Conservation (phyloP, 106 monocot species). For the Posidonia australis region DNA sequence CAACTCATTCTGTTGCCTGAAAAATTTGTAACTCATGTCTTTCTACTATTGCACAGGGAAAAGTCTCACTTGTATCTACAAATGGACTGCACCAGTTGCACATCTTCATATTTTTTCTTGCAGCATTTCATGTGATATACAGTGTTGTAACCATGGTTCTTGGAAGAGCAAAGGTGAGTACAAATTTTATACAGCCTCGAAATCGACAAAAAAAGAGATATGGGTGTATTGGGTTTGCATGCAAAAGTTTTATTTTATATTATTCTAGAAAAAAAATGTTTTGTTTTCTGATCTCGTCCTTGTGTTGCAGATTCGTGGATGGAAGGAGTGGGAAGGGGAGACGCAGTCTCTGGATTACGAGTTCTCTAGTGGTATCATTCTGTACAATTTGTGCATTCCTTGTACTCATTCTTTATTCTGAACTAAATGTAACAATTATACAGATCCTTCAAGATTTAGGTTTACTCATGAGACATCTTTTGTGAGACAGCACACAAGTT, state of each 20-base stretch:
- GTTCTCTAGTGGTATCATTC: slow-evolving; percentile 14
- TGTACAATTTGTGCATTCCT: not conserved
- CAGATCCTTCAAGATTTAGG: slow-evolving; percentile 30
- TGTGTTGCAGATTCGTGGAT: slow-evolving; percentile 17
- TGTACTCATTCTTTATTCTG: not conserved
- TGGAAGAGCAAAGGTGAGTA: slow-evolving; percentile 15
- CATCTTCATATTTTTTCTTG: slow-evolving; percentile 23
- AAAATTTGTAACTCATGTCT: not conserved
- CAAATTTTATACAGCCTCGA: not conserved
- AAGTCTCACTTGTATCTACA: slow-evolving; percentile 14
- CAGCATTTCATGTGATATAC: slow-evolving; percentile 17
- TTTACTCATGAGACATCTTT: slow-evolving; percentile 28
- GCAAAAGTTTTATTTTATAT: not conserved
- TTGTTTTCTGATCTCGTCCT: not conserved
- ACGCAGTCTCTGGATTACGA: slow-evolving; percentile 16
- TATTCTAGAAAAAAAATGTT: not conserved
- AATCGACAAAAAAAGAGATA: not conserved
- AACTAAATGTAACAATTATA: not conserved
- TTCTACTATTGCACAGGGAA: slow-evolving; percentile 1
- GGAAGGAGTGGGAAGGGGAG: slow-evolving; percentile 29
- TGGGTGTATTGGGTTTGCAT: not conserved
- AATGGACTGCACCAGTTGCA: slow-evolving; percentile 20
- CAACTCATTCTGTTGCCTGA: not conserved
- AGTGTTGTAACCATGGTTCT: slow-evolving; percentile 18
- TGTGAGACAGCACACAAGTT: slow-evolving; percentile 23